A percentile compares a stretch with the other conserved stretches of the same genome.
Conservation (phyloP, 2,329 filamentous ascomycete species). For the Calonectria fujianensis region DNA sequence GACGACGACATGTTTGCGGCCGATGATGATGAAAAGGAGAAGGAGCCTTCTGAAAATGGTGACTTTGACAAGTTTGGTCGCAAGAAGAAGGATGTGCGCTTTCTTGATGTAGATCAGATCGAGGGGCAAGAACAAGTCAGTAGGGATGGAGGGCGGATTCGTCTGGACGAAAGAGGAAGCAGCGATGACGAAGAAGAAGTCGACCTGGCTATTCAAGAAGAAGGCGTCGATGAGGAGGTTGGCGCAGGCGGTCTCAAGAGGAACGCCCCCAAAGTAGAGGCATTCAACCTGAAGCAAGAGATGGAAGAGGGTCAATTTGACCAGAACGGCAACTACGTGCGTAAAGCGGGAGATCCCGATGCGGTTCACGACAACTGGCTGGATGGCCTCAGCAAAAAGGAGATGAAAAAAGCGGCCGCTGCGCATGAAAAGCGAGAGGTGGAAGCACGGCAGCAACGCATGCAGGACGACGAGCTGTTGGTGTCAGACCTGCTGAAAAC, state of each 20-base stretch:
- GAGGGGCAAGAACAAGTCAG: conserved; percentile 86
- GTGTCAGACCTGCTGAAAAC: conserved; percentile 83
- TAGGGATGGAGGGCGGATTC: conserved; percentile 83
- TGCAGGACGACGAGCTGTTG: conserved; percentile 83
- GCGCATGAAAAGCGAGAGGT: conserved; percentile 90
- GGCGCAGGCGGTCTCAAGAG: conserved; percentile 93
- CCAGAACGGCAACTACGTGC: conserved; percentile 91
- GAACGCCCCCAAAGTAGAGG: conserved; percentile 94
- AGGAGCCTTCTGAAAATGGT: conserved; percentile 56
- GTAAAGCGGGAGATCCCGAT: conserved; percentile 91
- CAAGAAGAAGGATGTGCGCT: conserved; percentile 78
- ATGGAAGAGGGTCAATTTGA: conserved; percentile 96
- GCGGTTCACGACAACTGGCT: conserved; percentile 95
- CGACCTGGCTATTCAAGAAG: conserved; percentile 82
- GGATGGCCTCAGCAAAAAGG: conserved; percentile 93
- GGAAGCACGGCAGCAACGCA: conserved; percentile 82
- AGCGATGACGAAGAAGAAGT: conserved; percentile 81
- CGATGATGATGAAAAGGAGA: conserved; percentile 70
- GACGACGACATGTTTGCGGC: conserved; percentile 84
- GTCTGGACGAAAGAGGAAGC: conserved; percentile 73
- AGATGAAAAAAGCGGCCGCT: conserved; percentile 90
- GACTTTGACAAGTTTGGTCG: conserved; percentile 67
- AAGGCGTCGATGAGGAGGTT: conserved; percentile 89
- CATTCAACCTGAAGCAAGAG: conserved; percentile 94
- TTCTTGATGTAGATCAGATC: conserved; percentile 78